phyloP scores from a whole-genome alignment of 306 rosid species.

The Delonix regia region DNA sequence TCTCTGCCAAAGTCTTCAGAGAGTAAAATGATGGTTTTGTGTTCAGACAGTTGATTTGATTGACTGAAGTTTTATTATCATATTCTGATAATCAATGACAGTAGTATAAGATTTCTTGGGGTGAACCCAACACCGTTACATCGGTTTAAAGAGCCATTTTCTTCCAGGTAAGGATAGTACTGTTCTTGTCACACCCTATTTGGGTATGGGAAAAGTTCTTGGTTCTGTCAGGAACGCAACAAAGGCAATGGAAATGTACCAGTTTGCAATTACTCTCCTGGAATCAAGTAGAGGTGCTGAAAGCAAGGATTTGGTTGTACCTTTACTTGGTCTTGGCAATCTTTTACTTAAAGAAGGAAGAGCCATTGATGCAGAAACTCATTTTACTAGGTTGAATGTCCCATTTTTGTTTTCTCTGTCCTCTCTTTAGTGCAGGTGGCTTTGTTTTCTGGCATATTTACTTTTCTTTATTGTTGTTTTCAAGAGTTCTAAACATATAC shows the following conservation, averaged over 20 bases:
- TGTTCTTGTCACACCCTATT: constrained; percentile 69
- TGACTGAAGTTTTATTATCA: constrained; percentile 17
- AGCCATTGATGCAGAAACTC: constrained; percentile 71
- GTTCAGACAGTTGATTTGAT: constrained; percentile 8
- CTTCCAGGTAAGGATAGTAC: constrained; percentile 61
- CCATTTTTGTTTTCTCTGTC: constrained; percentile 18
- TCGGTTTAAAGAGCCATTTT: constrained; percentile 20
- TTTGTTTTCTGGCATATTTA: constrained; percentile 31
- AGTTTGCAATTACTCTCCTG: constrained; percentile 55
- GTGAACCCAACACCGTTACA: constrained; percentile 6
- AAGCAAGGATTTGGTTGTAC: constrained; percentile 74
- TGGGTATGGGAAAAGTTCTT: constrained; percentile 82
- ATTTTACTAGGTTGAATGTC: constrained; percentile 66
- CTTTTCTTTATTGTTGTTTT: constrained; percentile 28
- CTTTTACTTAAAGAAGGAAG: constrained; percentile 82
- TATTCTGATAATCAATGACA: neutral
- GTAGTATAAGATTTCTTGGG: neutral
- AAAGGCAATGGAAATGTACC: constrained; percentile 69
- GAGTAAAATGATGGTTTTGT: constrained; percentile 23
- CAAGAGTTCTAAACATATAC: constrained; percentile 69
- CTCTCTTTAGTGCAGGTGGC: constrained; percentile 9
- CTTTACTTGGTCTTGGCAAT: constrained; percentile 80
- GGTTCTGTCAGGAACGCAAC: constrained; percentile 63
- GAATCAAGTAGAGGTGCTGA: constrained; percentile 76
- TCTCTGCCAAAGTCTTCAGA: constrained; percentile 4